Evolutionary conservation across 148 eudicot genomes (phyloP).

Genomic region (Mesembryanthemum crystallinum): DNA sequence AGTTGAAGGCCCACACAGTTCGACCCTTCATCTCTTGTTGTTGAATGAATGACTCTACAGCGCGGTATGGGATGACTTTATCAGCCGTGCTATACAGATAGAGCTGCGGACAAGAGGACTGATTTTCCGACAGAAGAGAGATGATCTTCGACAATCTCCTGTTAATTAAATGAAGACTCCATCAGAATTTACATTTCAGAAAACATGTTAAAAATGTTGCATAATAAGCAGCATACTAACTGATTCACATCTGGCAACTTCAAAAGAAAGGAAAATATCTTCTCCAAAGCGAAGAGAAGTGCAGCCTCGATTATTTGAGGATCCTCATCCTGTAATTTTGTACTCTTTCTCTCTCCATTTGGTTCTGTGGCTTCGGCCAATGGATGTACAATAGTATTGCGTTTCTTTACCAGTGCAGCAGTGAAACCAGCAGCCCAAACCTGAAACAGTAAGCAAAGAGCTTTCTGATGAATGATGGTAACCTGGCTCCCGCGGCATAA

Average conservation of each 20-base stretch:
- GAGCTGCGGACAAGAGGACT: conserved; percentile 85
- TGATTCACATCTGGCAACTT: conserved; percentile 56
- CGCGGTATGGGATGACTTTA: conserved; percentile 59
- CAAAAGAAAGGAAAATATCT: conserved; percentile 59
- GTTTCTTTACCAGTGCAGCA: conserved; percentile 82
- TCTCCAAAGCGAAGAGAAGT: conserved; percentile 59
- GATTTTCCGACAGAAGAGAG: conserved; percentile 45
- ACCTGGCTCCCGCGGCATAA: background rate
- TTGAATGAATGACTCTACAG: conserved; percentile 67
- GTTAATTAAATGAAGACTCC: conserved; percentile 22
- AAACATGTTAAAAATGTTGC: background rate
- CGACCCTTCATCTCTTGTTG: conserved; percentile 66
- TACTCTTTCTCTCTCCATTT: conserved; percentile 17
- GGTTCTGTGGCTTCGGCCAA: conserved; percentile 34
- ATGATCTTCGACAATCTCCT: conserved; percentile 64
- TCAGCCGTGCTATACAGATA: conserved; percentile 90
- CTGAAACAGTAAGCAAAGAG: conserved; percentile 29
- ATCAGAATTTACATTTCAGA: conserved; percentile 1
- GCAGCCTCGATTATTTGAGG: conserved; percentile 45
- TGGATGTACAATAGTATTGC: conserved; percentile 47
- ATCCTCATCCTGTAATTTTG: conserved; percentile 39
- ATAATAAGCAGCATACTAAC: conserved; percentile 43
- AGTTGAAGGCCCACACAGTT: conserved; percentile 56
- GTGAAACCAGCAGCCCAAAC: conserved; percentile 98
- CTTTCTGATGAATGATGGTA: background rate